phyloP scores from a whole-genome alignment of 192 early-diverging fungal species.

The Entomortierella beljakovae region DNA sequence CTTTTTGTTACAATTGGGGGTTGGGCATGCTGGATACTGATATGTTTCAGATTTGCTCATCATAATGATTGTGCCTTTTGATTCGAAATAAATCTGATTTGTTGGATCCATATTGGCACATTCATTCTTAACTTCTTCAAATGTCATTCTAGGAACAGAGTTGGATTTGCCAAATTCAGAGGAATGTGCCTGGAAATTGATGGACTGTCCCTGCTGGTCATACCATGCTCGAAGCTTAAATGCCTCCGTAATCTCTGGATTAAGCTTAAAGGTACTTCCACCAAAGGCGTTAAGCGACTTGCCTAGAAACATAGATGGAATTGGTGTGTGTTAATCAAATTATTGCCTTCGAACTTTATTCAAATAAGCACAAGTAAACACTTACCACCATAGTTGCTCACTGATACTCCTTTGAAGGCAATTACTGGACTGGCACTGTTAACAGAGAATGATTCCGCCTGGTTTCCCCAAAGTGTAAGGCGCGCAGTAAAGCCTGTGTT shows the following conservation, averaged over 20 bases:
- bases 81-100: constrained; percentile 78
- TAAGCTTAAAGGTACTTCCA: constrained; percentile 31
- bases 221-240: constrained; percentile 41
- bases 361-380: background rate
- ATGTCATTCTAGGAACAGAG: constrained; percentile 33
- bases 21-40: constrained; percentile 90
- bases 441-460: constrained; percentile 75
- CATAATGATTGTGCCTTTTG: constrained; percentile 78
- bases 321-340: background rate
- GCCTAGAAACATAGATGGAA: constrained; percentile 22
- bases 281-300: constrained; percentile 46
- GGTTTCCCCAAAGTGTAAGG: constrained; percentile 89
- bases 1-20: constrained; percentile 89
- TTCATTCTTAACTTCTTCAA: constrained; percentile 28
- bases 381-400: constrained; percentile 89
- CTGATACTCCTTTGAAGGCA: constrained; percentile 85
- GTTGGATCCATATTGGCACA: constrained; percentile 20
- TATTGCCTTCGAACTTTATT: background rate
- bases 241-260: constrained; percentile 34
- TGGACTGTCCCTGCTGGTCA: constrained; percentile 22
- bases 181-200: constrained; percentile 31
- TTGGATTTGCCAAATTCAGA: constrained; percentile 21
- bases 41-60: constrained; percentile 71
- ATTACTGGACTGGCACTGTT: constrained; percentile 68
- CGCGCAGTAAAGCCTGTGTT: constrained; percentile 74